Percentiles rank a stretch among this genome's conserved stretches.
Evolutionary conservation across 2,329 filamentous ascomycete species (phyloP).

Genomic region (Davidsoniella australis): DNA sequence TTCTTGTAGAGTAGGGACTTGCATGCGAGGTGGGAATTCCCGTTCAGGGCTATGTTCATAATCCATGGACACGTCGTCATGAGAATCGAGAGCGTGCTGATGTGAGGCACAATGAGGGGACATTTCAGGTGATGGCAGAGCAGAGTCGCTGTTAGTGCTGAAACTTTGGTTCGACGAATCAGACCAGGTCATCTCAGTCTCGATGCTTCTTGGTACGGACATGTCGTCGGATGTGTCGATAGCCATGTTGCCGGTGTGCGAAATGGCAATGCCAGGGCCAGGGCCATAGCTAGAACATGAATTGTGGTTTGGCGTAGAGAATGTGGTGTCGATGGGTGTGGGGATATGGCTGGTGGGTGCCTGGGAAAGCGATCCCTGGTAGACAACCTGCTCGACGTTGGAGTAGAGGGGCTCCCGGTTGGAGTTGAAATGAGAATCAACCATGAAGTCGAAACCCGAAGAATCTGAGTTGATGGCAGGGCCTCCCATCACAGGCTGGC

Average conservation of each 20-base stretch:
- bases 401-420: conserved; percentile 23
- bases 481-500: conserved; percentile 3
- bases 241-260: background rate
- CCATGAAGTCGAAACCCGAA: conserved; percentile 5
- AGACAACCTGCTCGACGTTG: conserved; percentile 14
- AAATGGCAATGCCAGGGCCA: conserved; percentile 19
- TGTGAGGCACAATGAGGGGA: conserved; percentile 19
- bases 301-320: conserved; percentile 33
- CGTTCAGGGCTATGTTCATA: conserved; percentile 11
- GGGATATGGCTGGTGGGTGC: conserved; percentile 31
- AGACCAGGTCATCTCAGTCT: conserved; percentile 31
- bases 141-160: conserved; percentile 27
- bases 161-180: conserved; percentile 14
- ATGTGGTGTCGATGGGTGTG: conserved; percentile 41
- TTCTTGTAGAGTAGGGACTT: conserved; percentile 17
- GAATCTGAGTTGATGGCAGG: background rate
- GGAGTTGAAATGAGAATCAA: conserved; percentile 25
- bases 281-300: conserved; percentile 23
- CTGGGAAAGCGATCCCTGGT: conserved; percentile 1
- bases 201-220: conserved; percentile 32
- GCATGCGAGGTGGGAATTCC: conserved; percentile 9
- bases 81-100: conserved; percentile 15
- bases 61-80: conserved; percentile 15
- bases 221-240: conserved; percentile 18
- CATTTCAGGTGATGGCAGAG: conserved; percentile 19